Conservation (phyloP, 768 basidiomycete species). For the Mycena belliarum region DNA sequence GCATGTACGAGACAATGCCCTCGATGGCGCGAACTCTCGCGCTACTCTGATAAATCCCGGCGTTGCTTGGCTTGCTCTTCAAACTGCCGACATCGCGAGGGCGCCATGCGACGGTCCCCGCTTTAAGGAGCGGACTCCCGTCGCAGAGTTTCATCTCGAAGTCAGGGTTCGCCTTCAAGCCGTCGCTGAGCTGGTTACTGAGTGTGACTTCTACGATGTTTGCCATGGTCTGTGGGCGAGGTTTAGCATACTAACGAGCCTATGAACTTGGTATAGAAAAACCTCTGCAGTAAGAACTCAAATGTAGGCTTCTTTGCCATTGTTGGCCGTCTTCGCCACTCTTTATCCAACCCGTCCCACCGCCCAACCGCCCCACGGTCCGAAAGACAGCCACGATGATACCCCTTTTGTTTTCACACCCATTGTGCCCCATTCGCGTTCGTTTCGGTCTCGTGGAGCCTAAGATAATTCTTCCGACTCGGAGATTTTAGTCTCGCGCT, state of each 20-base stretch:
- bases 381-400: no score
- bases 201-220: conserved; percentile 1
- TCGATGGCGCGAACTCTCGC: not conserved
- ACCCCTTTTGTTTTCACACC: no score
- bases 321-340: no score
- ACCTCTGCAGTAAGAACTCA: not conserved
- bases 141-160: not conserved
- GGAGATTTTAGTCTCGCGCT: no score
- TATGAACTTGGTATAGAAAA: not conserved
- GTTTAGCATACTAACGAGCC: not conserved
- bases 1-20: conserved; percentile 1
- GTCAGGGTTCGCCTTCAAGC: not conserved
- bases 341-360: no score
- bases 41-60: conserved; percentile 1
- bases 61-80: not conserved
- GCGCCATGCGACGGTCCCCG: not conserved
- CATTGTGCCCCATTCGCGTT: no score
- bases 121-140: not conserved
- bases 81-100: not conserved
- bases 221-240: not conserved
- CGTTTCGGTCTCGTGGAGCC: no score
- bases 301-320: no score
- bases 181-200: conserved; percentile 6
- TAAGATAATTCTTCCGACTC: no score
- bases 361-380: no score